Evolutionary conservation across 495 filamentous ascomycete species (phyloP), one percentile per base, ranked within the genome.

Genomic region (Parathielavia appendiculata): DNA sequence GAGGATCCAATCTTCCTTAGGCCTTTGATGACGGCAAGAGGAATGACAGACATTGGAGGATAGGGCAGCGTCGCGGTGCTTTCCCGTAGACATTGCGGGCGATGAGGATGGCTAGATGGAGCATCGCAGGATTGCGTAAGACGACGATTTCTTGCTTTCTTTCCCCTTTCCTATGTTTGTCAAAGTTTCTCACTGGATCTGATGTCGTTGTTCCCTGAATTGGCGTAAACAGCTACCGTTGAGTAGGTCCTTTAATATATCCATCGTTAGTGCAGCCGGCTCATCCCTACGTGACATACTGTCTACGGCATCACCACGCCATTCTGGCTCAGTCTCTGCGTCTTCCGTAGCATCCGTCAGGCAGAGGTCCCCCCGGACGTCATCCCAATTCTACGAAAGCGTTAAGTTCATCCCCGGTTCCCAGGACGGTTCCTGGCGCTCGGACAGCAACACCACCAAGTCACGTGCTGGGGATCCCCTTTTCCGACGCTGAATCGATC

Each of bases 401-500:
- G 16, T 44, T 26, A 16, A 36, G 48, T 12, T 14, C 19, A 30
- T 20, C 20, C 40, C 40, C 50, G 36, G 49, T 38, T 22, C 49
- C n/a, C n/a, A n/a, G n/a, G 2, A 39, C 34, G 13, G 13, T 17
- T 17, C 23, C 39, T 12, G 36, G 14, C 53, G 53, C 53, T 56
- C 43, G 53, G 53, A 56, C 53, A 17, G n/a, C 11, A 0, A 22
- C 17, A 35, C 12, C n/a, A 4, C 17, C 30, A 45, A 26, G 40
- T 61, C 58, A 61, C 58, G 58, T 61, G 58, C 16, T 8, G 26
- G 12, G 35, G 22, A 30, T n/a, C 20, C 32, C 46, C 45, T 17
- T 48, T 34, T 34, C 20, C 14, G n/a, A 5, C 20, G 38, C 47
- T 22, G 48, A 30, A 16, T 46, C 52, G 56, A 58, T 14, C 39